Percentiles rank a stretch among this genome's conserved stretches.
Conservation (phyloP, 148 eudicot species). For the Rhododendron kiyosumense region DNA sequence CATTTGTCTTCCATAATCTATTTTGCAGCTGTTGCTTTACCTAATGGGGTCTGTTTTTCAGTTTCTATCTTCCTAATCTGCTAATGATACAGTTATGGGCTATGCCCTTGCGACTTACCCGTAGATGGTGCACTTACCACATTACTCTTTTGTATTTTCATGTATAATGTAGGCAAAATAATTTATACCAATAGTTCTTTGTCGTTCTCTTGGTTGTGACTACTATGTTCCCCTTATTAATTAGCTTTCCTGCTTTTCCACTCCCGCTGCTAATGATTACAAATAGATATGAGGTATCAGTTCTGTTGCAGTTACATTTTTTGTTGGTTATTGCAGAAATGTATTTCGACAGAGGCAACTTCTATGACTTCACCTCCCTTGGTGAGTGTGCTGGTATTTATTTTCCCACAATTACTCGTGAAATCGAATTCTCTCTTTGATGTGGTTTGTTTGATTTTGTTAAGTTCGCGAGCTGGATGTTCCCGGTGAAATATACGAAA, state of each 20-base stretch:
- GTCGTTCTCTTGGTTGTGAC: not conserved
- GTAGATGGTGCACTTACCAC: not conserved
- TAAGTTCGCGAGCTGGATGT: constrained; percentile 97
- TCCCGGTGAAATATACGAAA: constrained; percentile 93
- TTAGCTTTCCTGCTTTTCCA: not conserved
- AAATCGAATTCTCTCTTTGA: not conserved
- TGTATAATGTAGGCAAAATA: not conserved
- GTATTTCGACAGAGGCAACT: constrained; percentile 93
- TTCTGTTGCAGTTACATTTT: not conserved
- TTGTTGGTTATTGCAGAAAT: constrained; percentile 73
- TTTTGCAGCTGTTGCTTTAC: not conserved
- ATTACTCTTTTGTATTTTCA: not conserved
- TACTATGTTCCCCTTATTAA: not conserved
- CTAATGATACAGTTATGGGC: not conserved
- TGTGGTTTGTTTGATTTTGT: not conserved
- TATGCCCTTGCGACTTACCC: not conserved
- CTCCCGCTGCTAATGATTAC: not conserved
- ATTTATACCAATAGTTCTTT: not conserved
- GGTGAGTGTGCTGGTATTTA: constrained; percentile 41
- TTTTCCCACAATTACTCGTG: not conserved
- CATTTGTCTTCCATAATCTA: not conserved
- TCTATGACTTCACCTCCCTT: constrained; percentile 93
- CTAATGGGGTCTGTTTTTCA: not conserved
- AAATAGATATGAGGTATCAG: not conserved
- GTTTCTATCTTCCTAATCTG: not conserved